These are phyloP conservation scores for Pseudopithomyces chartarum DNA, from an alignment of 2,329 filamentous ascomycete species.

Conservation along the genomic window DNA sequence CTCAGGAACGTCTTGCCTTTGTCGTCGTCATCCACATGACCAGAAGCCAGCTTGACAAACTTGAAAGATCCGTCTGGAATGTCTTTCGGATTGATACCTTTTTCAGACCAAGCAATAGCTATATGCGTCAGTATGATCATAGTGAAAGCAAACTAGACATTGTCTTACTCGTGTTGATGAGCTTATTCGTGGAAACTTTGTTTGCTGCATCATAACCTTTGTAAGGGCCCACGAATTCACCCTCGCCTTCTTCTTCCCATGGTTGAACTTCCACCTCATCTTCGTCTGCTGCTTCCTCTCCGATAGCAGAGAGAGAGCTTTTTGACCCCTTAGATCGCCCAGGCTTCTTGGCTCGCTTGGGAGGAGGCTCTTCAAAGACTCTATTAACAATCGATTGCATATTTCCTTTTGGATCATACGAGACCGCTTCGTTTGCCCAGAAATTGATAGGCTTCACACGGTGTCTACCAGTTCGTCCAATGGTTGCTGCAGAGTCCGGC, in stretches of 20 bases:
- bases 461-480: constrained; percentile 71
- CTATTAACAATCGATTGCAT: constrained; percentile 80
- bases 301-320: constrained; percentile 40
- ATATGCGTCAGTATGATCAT: constrained; percentile 22
- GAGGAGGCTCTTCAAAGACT: constrained; percentile 59
- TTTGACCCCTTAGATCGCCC: constrained; percentile 31
- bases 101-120: constrained; percentile 66
- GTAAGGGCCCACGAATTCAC: constrained; percentile 67
- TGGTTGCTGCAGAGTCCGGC: constrained; percentile 30
- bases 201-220: constrained; percentile 66
- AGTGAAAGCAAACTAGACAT: background rate
- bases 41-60: constrained; percentile 79
- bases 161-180: constrained; percentile 48
- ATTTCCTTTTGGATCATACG: constrained; percentile 69
- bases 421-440: constrained; percentile 83
- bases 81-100: constrained; percentile 62
- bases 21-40: constrained; percentile 7
- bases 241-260: constrained; percentile 71
- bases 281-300: constrained; percentile 58
- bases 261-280: constrained; percentile 67
- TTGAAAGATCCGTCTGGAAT: constrained; percentile 73
- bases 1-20: constrained; percentile 78
- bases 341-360: constrained; percentile 40
- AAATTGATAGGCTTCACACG: constrained; percentile 80
- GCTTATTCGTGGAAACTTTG: constrained; percentile 61